Evolutionary conservation across 257 asterid genomes (phyloP), one percentile per base, ranked within the genome.

Genomic region (Solanum habrochaites): DNA sequence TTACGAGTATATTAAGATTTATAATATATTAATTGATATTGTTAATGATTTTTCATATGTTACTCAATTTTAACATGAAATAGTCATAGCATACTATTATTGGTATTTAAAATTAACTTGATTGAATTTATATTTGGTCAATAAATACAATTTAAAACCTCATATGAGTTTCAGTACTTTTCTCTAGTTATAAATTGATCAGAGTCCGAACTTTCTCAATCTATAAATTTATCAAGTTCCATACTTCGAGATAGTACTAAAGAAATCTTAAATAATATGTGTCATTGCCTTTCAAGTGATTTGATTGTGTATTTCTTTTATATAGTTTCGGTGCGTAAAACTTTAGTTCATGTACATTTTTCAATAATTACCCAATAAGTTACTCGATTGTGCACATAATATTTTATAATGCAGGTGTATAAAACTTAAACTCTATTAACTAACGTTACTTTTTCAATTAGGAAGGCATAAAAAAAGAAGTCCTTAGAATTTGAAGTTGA

Each of bases 381-480:
- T 2, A 77, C 15, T 14, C 15, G 37, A 75, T 23, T 23, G 32
- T 23, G 11, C 15, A n/a, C 2, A 3, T 23, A 39, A 5, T 2
- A 0, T 25, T 40, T 13, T 23, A 25, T 12, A n/a, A n/a, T 4
- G 2, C 14, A 0, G 1, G 5, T 4, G 16, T 25, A 27, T 45
- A 27, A 47, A 80, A 27, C 8, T 47, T 27, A 10, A 47, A 27
- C 27, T 80, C 43, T 1, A 16, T 5, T n/a, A 11, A 77, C 25
- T 29, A 10, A 47, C 3, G 8, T 77, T 27, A 7, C 23, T 25
- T 43, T 4, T 77, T 77, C 64, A 77, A 43, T 77, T 7, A 47
- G 42, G 27, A 27, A 80, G 0, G 14, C 21, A 80, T 10, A 11
- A 18, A 20, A 7, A 27, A 80, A 80, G 35, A 29, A 27, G 84